Evolutionary conservation across 768 basidiomycete species (phyloP), one percentile per base, ranked within the genome.

Genomic region (Agrocybe praecox): DNA sequence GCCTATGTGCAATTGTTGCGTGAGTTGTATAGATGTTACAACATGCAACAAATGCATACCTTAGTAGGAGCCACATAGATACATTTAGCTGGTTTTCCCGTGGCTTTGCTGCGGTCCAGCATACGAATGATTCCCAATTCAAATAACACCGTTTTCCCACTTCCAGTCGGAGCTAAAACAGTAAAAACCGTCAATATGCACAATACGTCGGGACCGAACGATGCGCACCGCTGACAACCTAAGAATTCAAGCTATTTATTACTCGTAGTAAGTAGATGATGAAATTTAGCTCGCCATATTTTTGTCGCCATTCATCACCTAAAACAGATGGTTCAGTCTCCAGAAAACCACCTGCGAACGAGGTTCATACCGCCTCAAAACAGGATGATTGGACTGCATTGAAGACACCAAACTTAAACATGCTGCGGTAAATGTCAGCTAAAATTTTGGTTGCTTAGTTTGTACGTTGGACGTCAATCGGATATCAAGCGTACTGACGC

Each of bases 31-130:
- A 11, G 24, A 10, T 19, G 40, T 26, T 32, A 14, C 10, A 8
- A 9, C 42, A 36, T 45, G 42, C 60, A 17, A 43, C 48, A 24
- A 1, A 12, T 42, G 40, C 34, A 42, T 44, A 89, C 94, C 80
- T 96, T 96, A 1, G 94, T 96, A 0, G 95, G 96, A 1, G 95
- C 92, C 63, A 99, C 86, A 67, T 99, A 99, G 15, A 99, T 85
- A 60, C 89, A 90, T 74, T 92, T 93, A 2, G 70, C 63, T n/a
- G 69, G 58, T 23, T 74, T 68, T 23, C 68, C 70, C 11, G 61
- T 67, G 24, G 69, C 68, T 49, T 71, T 64, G 8, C 76, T 72
- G 49, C 80, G 71, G 49, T 75, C 74, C 26, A 94, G 71, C 77
- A 92, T 81, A 29, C 85, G 84, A 49, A 98, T 84, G 52, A 98